Conservation (phyloP, 2,329 filamentous ascomycete species). For the Stachybotrys elegans region DNA sequence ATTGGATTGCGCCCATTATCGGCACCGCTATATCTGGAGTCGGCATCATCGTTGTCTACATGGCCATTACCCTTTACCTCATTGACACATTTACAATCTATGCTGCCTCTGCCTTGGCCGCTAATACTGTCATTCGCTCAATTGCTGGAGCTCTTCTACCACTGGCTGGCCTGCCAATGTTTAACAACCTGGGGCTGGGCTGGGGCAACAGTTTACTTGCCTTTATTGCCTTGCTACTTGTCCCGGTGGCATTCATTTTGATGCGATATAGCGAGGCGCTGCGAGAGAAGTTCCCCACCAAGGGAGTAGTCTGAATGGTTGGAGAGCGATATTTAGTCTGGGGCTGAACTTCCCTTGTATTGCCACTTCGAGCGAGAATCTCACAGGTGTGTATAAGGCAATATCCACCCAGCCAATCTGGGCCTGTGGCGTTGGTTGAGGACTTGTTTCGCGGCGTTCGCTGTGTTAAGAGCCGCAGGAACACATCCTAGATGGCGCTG, state of each 20-base stretch:
- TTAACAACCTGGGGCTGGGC: constrained; percentile 35
- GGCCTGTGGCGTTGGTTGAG: too few species aligned
- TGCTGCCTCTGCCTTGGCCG: constrained; percentile 22
- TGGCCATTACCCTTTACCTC: constrained; percentile 55
- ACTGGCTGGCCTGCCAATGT: constrained; percentile 45
- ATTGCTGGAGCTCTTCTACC: constrained; percentile 60
- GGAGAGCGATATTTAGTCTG: too few species aligned
- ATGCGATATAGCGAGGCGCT: constrained; percentile 31
- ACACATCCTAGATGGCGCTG: too few species aligned
- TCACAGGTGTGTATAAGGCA: too few species aligned
- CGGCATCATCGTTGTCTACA: constrained; percentile 18
- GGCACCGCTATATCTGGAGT: constrained; percentile 12
- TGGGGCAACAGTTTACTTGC: constrained; percentile 40
- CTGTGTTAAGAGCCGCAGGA: too few species aligned
- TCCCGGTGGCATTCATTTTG: constrained; percentile 33
- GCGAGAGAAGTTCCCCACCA: too few species aligned
- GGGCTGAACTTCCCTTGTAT: too few species aligned
- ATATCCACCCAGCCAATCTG: too few species aligned
- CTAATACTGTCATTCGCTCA: constrained; percentile 38
- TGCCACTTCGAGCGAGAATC: too few species aligned
- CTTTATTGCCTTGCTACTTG: constrained; percentile 42
- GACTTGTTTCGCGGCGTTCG: too few species aligned
- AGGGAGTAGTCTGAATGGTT: too few species aligned
- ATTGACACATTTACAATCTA: constrained; percentile 31
- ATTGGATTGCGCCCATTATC: constrained; percentile 14